Base-by-base conservation (phyloP, 1,284 basidiomycete genomes). In the Malassezia dermatis region DNA sequence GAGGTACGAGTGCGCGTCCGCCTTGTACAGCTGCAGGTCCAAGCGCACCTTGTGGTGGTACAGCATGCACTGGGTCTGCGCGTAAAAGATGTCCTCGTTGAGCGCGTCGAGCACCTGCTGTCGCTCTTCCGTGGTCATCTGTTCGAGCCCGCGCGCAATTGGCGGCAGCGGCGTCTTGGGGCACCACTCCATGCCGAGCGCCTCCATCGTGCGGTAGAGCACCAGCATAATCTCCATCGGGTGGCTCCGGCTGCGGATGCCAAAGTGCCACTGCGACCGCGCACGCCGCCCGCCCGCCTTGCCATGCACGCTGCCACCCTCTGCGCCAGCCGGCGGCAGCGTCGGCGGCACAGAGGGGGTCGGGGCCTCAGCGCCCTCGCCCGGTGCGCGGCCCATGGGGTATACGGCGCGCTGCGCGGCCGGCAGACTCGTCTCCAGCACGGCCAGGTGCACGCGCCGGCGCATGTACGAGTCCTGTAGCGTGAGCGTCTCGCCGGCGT, bases 191-290 rank as follows among this genome's bases (percentile, higher is more conserved):
- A 98, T 95, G 17, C 87, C 88, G n/a, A 98, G 79, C 53, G 84
- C 79, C 76, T 87, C 86, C 53, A 98, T 78, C 50, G 91, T 94
- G 59, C 88, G 80, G 78, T 98, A 98, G 54, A 98, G 94, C 79
- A 96, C 93, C 23, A 95, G 79, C 91, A 98, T 95, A 41, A 98
- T 93, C 75, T 96, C 93, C 89, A 96, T 94, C 19, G 93, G 93
- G 41, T 90, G 89, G 56, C 86, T 89, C 53, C 90, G 81, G 63
- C 88, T 90, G 32, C 93, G 82, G 41, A 98, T 98, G 5, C 94
- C 93, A 72, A 96, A 98, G 75, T 98, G 94, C 94, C 94, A 98
- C 13, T 67, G 70, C 85, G 86, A 66, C 23, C 68, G 58, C 8
- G 62, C 52, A 32, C 41, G 35, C 19, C 48, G 42, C 15, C 35